These are phyloP conservation scores for Rhizomucor miehei DNA, from an alignment of 371 early-diverging fungal genomes.

Conservation along the genomic window DNA sequence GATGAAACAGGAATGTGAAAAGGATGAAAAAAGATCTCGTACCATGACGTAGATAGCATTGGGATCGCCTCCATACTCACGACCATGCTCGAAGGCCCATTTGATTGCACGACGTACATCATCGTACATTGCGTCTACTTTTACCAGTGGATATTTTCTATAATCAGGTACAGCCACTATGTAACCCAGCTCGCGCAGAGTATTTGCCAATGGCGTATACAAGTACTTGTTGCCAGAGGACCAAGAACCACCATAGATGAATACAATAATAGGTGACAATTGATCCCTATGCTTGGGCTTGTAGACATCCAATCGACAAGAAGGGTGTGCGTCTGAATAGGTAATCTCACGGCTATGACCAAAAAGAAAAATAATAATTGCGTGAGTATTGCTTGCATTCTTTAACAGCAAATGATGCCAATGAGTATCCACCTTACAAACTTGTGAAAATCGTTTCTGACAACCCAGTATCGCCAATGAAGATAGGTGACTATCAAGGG, in stretches of 20 bases:
- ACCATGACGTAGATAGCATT: conserved; percentile 61
- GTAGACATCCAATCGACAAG: conserved; percentile 37
- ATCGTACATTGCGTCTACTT: conserved; percentile 54
- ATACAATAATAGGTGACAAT: conserved; percentile 60
- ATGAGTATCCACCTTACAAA: conserved; percentile 36
- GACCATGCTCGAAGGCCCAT: conserved; percentile 57
- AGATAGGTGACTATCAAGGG: conserved; percentile 37
- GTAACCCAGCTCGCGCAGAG: conserved; percentile 63
- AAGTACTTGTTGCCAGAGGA: conserved; percentile 54
- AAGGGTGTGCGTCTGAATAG: conserved; percentile 19
- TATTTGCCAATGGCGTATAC: conserved; percentile 66
- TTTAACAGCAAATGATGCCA: no score
- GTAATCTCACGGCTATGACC: conserved; percentile 28
- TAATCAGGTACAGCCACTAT: conserved; percentile 76
- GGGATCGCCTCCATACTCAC: conserved; percentile 47
- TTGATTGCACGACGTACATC: conserved; percentile 61
- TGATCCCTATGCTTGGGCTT: conserved; percentile 17
- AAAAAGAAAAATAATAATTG: no score
- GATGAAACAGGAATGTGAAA: no score
- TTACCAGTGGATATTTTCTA: conserved; percentile 63
- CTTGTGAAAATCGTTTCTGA: conserved; percentile 29
- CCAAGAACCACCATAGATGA: conserved; percentile 79
- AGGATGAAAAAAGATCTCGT: conserved; percentile 4
- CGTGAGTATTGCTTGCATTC: no score
- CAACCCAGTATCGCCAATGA: conserved; percentile 39